A percentile compares a stretch with the other conserved stretches of the same genome.
Evolutionary conservation across 768 basidiomycete species (phyloP).

Genomic region (Pisolithus tinctorius): DNA sequence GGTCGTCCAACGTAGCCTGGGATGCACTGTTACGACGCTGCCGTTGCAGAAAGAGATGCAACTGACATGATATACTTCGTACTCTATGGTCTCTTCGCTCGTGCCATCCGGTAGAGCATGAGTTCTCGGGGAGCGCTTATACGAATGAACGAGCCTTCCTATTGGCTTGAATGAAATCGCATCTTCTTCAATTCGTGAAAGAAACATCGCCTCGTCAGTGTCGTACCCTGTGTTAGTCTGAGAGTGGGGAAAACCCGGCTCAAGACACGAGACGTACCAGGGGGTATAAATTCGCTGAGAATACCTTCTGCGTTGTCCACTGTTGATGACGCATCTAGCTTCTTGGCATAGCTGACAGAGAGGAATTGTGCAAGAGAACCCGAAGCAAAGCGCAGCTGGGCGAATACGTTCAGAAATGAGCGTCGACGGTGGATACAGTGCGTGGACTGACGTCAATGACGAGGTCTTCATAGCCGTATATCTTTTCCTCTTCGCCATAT

Average conservation of each 20-base stretch:
- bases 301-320: conserved; percentile 85
- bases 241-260: not conserved
- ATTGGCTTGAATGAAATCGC: conserved; percentile 70
- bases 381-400: conserved; percentile 78
- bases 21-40: conserved; percentile 2
- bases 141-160: conserved; percentile 72
- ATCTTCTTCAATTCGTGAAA: conserved; percentile 66
- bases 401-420: conserved; percentile 1
- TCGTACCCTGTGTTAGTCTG: conserved; percentile 49
- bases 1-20: conserved; percentile 77
- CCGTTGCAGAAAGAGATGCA: not conserved
- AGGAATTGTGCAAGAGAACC: conserved; percentile 80
- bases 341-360: conserved; percentile 56
- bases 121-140: conserved; percentile 49
- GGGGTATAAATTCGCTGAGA: conserved; percentile 70
- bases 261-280: conserved; percentile 36
- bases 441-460: conserved; percentile 62
- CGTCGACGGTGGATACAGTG: not conserved
- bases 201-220: conserved; percentile 61
- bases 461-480: conserved; percentile 88
- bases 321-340: conserved; percentile 56
- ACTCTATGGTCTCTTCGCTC: conserved; percentile 62
- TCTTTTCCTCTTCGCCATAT: conserved; percentile 92
- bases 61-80: conserved; percentile 87
- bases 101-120: conserved; percentile 33